Percentiles rank a stretch among this genome's conserved stretches.
Conservation (phyloP, 148 eudicot species). For the Nepenthes mirabilis region DNA sequence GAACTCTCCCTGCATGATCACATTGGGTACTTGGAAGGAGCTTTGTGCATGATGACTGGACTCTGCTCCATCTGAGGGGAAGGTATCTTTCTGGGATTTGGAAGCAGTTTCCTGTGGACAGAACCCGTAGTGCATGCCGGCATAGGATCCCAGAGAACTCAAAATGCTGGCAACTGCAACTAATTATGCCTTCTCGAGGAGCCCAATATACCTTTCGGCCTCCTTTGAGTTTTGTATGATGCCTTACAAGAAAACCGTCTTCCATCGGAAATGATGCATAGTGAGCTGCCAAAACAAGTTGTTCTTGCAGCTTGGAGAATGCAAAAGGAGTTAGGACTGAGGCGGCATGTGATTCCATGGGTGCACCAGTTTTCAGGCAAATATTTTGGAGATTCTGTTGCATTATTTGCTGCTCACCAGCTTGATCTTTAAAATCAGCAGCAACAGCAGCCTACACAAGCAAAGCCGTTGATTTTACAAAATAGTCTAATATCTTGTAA, state of each 20-base stretch:
- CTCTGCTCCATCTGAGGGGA: constrained; percentile 71
- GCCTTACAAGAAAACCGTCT: constrained; percentile 67
- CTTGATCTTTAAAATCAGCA: constrained; percentile 81
- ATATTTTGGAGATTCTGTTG: constrained; percentile 91
- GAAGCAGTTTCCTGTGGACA: constrained; percentile 81
- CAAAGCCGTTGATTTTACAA: background rate
- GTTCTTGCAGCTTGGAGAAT: constrained; percentile 89
- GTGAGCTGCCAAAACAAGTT: constrained; percentile 77
- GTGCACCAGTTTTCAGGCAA: constrained; percentile 82
- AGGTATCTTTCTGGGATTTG: constrained; percentile 88
- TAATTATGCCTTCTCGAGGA: constrained; percentile 58
- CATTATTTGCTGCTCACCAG: constrained; percentile 92
- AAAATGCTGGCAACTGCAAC: constrained; percentile 76
- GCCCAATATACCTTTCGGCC: constrained; percentile 81
- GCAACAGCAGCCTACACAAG: constrained; percentile 63
- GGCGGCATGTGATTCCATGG: constrained; percentile 97
- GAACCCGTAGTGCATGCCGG: constrained; percentile 84
- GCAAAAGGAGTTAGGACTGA: constrained; percentile 78
- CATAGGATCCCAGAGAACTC: constrained; percentile 85
- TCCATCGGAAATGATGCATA: constrained; percentile 81
- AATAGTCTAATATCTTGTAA: too few relatives aligned
- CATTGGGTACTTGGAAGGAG: constrained; percentile 17
- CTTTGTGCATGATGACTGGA: constrained; percentile 32
- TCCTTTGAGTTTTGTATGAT: constrained; percentile 79
- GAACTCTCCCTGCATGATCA: constrained; percentile 52